Conservation (phyloP, 352 stramenopile species). For the Globisporangium okanoganense region DNA sequence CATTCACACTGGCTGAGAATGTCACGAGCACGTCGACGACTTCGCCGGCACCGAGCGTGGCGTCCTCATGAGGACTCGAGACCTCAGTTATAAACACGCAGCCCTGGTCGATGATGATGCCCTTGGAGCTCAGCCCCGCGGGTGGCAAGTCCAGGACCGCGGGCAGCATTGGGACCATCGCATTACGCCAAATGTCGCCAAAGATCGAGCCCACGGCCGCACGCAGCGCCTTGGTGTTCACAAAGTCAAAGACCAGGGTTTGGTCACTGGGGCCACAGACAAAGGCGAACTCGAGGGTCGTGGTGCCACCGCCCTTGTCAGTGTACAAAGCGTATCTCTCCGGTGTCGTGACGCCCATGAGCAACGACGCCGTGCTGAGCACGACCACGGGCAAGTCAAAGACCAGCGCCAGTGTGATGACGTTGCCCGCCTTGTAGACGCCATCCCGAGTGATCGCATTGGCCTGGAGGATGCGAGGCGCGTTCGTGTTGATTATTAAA, state of each 20-base stretch:
- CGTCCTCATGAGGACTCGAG: slow-evolving; percentile 45
- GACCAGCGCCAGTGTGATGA: slow-evolving; percentile 37
- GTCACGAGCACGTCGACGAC: slow-evolving; percentile 48
- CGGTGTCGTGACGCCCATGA: slow-evolving; percentile 21
- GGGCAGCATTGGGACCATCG: slow-evolving; percentile 28
- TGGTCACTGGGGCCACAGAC: slow-evolving; percentile 32
- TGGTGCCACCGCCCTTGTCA: slow-evolving; percentile 39
- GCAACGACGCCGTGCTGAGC: slow-evolving; percentile 26
- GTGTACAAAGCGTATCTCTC: slow-evolving; percentile 44
- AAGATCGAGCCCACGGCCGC: slow-evolving; percentile 35
- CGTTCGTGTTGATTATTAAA: slow-evolving; percentile 51
- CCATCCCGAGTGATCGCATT: slow-evolving; percentile 51
- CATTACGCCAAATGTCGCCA: slow-evolving; percentile 48
- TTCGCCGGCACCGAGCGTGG: slow-evolving; percentile 48
- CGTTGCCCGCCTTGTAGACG: slow-evolving; percentile 50
- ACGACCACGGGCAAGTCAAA: slow-evolving; percentile 56
- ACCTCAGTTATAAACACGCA: slow-evolving; percentile 34
- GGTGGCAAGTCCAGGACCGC: slow-evolving; percentile 39
- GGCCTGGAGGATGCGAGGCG: slow-evolving; percentile 36
- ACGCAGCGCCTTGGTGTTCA: slow-evolving; percentile 26
- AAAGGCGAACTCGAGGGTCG: slow-evolving; percentile 47
- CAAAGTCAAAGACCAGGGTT: slow-evolving; percentile 38
- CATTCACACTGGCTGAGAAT: slow-evolving; percentile 45
- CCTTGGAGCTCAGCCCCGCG: slow-evolving; percentile 40
- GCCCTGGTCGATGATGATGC: slow-evolving; percentile 48